Conservation (phyloP, 495 filamentous ascomycete species). For the Lentithecium fluviatile region DNA sequence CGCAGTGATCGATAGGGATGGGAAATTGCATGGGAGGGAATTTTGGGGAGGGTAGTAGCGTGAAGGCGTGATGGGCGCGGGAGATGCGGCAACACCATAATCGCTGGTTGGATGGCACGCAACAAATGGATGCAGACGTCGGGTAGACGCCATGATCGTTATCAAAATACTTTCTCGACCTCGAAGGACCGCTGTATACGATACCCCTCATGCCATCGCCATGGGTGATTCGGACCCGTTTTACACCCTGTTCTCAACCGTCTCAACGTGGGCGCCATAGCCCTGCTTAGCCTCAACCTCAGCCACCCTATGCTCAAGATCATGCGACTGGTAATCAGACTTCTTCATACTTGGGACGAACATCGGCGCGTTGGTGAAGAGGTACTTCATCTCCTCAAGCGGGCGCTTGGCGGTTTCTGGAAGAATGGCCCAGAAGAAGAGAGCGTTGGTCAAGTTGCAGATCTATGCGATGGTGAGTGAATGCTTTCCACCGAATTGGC, state of each 20-base stretch:
- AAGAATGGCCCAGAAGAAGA: conserved; percentile 65
- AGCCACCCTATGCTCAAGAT: conserved; percentile 46
- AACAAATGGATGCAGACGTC: too few species aligned
- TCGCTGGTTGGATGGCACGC: too few species aligned
- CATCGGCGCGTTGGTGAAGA: conserved; percentile 68
- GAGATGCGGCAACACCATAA: too few species aligned
- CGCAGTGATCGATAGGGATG: too few species aligned
- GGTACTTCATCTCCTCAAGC: conserved; percentile 68
- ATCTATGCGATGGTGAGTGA: conserved; percentile 31
- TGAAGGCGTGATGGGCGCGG: too few species aligned
- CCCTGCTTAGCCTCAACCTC: conserved; percentile 49
- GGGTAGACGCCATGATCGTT: too few species aligned
- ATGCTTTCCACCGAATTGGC: neutral
- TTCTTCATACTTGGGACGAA: conserved; percentile 56
- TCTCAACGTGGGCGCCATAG: conserved; percentile 12
- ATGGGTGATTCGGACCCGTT: too few species aligned
- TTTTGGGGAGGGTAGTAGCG: too few species aligned
- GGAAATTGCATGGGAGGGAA: too few species aligned
- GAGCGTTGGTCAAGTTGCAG: conserved; percentile 57
- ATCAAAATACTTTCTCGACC: too few species aligned
- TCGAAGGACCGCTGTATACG: too few species aligned
- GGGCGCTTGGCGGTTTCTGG: conserved; percentile 66
- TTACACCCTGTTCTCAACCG: neutral
- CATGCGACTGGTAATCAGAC: conserved; percentile 44
- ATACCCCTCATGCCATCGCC: too few species aligned